Evolutionary conservation across 768 basidiomycete species (phyloP).

Genomic region (Exidia glandulosa): DNA sequence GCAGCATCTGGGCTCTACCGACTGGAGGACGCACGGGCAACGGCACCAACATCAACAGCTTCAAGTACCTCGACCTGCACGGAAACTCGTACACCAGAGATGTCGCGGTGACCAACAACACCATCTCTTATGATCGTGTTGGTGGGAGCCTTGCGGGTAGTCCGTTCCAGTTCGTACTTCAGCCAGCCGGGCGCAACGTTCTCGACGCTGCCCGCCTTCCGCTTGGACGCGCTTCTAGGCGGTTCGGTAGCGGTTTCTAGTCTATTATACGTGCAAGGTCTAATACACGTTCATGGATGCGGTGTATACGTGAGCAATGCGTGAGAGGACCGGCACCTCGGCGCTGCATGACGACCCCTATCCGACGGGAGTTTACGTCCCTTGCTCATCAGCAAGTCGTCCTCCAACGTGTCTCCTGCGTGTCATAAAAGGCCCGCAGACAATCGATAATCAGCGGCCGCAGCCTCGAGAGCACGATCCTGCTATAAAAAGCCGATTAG

Average conservation of each 20-base stretch:
- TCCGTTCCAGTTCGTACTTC: background rate
- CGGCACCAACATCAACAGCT: conserved; percentile 59
- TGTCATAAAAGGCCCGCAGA: too few species aligned
- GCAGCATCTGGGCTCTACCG: conserved; percentile 33
- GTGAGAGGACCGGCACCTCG: too few species aligned
- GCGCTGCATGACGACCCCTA: too few species aligned
- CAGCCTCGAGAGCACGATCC: too few species aligned
- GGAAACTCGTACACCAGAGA: conserved; percentile 53
- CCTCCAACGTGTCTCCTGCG: too few species aligned
- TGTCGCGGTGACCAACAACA: conserved; percentile 50
- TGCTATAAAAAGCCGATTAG: too few species aligned
- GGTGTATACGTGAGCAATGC: too few species aligned
- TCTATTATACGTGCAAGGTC: too few species aligned
- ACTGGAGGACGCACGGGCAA: conserved; percentile 46
- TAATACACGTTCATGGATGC: too few species aligned
- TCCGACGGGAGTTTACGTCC: too few species aligned
- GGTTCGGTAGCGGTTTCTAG: background rate
- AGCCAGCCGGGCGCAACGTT: background rate
- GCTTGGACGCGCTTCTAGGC: background rate
- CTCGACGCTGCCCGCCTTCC: background rate
- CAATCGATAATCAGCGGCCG: too few species aligned
- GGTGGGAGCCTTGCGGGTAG: conserved; percentile 34
- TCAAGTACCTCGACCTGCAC: conserved; percentile 44
- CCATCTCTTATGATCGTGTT: conserved; percentile 48
- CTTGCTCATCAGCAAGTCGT: too few species aligned